These are phyloP conservation scores for Antrodiella citrinella DNA, from an alignment of 768 basidiomycete species.

Conservation along the genomic window DNA sequence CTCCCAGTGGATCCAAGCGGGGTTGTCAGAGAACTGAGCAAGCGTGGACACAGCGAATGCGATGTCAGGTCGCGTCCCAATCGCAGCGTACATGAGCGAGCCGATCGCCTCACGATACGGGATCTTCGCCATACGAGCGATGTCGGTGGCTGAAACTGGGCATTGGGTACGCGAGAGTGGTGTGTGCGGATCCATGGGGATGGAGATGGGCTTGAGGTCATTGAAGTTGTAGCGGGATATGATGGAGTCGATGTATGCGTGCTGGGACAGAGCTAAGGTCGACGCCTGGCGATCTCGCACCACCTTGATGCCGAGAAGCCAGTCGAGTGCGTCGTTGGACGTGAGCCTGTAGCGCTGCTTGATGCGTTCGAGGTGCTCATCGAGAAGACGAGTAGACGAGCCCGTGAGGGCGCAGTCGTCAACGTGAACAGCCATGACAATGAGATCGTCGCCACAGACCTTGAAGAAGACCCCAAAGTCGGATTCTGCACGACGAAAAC, in stretches of 20 bases:
- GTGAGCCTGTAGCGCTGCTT: constrained; percentile 3
- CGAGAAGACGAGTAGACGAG: constrained; percentile 4
- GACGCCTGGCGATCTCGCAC: constrained; percentile 4
- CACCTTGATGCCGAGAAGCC: constrained; percentile 16
- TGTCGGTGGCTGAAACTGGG: neutral
- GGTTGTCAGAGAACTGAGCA: too few relatives aligned
- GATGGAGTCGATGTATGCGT: constrained; percentile 24
- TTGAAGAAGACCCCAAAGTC: constrained; percentile 20
- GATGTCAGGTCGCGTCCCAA: constrained; percentile 28
- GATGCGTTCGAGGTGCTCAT: constrained; percentile 11
- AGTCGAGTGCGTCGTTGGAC: constrained; percentile 10
- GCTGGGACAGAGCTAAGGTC: constrained; percentile 26
- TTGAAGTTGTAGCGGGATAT: constrained; percentile 18
- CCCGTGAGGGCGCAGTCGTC: constrained; percentile 27
- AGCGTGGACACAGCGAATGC: constrained; percentile 20
- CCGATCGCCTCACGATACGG: constrained; percentile 16
- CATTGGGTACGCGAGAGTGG: neutral
- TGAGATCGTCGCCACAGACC: constrained; percentile 5
- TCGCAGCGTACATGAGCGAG: constrained; percentile 21
- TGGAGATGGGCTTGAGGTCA: constrained; percentile 19
- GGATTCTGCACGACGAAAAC: constrained; percentile 14
- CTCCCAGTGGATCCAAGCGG: too few relatives aligned
- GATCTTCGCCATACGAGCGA: neutral
- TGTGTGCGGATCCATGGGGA: too few relatives aligned
- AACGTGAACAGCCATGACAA: constrained; percentile 20